A percentile compares a stretch with the other conserved stretches of the same genome.
These are phyloP conservation scores for Malassezia obtusa DNA, from an alignment of 1,284 basidiomycete species.

Conservation along the genomic window DNA sequence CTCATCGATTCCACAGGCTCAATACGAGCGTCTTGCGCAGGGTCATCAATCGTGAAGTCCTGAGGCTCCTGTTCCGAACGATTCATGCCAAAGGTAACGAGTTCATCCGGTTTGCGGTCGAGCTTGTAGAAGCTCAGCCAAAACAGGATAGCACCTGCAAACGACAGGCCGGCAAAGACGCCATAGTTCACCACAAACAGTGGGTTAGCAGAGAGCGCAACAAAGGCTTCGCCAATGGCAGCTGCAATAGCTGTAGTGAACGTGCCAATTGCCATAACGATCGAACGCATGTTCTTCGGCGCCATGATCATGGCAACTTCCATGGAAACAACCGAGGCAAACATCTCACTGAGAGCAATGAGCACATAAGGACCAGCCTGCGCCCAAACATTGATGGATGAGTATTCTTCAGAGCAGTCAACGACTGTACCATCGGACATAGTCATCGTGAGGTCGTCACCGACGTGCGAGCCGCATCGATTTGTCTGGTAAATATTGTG, in stretches of 20 bases:
- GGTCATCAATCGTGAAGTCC: too few relatives aligned
- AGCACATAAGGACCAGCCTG: slow-evolving; percentile 51
- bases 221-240: slow-evolving; percentile 55
- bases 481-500: slow-evolving; percentile 53
- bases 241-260: slow-evolving; percentile 59
- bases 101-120: slow-evolving; percentile 10
- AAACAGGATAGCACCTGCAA: slow-evolving; percentile 55
- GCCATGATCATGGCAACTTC: slow-evolving; percentile 77
- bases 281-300: slow-evolving; percentile 49
- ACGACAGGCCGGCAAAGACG: slow-evolving; percentile 53
- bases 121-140: slow-evolving; percentile 49
- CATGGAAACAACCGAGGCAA: slow-evolving; percentile 66
- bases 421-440: slow-evolving; percentile 1
- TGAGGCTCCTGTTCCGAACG: too few relatives aligned
- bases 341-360: slow-evolving; percentile 57
- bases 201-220: slow-evolving; percentile 54
- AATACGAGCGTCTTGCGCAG: too few relatives aligned
- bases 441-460: slow-evolving; percentile 33
- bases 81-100: not conserved
- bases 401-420: slow-evolving; percentile 14
- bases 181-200: slow-evolving; percentile 54
- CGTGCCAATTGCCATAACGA: slow-evolving; percentile 52
- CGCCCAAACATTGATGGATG: slow-evolving; percentile 45
- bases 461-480: slow-evolving; percentile 52
- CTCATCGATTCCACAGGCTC: too few relatives aligned